A percentile compares a stretch with the other conserved stretches of the same genome.
Conservation (phyloP, 208 protist species). For the Kentomonas sorsogonicus region DNA sequence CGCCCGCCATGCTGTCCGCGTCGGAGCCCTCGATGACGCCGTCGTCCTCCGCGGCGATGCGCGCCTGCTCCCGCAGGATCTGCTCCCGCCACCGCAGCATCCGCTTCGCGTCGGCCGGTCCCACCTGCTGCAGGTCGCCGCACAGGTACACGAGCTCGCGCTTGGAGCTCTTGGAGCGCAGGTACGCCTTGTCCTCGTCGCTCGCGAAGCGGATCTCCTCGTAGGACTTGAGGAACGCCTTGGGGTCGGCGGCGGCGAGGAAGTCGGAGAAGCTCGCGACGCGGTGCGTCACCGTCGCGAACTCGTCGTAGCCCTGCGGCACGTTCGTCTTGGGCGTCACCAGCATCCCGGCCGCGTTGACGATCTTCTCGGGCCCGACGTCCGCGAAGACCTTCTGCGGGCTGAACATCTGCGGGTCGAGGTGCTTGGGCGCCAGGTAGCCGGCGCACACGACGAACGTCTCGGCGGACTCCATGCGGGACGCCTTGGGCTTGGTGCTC, state of each 20-base stretch:
- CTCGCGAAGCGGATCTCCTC: slow-evolving; percentile 88
- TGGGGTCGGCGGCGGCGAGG: slow-evolving; percentile 82
- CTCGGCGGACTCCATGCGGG: slow-evolving; percentile 97
- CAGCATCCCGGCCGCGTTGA: slow-evolving; percentile 60
- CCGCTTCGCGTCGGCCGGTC: slow-evolving; percentile 89
- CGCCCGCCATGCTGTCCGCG: slow-evolving; percentile 12
- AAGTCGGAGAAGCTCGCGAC: slow-evolving; percentile 87
- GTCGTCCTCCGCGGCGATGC: slow-evolving; percentile 13
- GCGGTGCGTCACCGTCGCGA: slow-evolving; percentile 71
- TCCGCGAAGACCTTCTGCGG: slow-evolving; percentile 94
- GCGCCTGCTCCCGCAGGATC: slow-evolving; percentile 62
- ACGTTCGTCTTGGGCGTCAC: slow-evolving; percentile 75
- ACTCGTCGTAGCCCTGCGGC: slow-evolving; percentile 90
- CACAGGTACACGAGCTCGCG: slow-evolving; percentile 90
- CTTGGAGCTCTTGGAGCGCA: slow-evolving; percentile 80
- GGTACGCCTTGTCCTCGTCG: slow-evolving; percentile 71
- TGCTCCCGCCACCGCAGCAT: slow-evolving; percentile 94
- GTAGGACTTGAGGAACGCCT: slow-evolving; percentile 79
- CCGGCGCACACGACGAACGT: slow-evolving; percentile 98
- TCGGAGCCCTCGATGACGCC: slow-evolving; percentile 26
- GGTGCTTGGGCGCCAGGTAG: slow-evolving; percentile 93
- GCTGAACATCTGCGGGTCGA: slow-evolving; percentile 96
- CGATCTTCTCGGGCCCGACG: slow-evolving; percentile 86
- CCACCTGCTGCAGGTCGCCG: slow-evolving; percentile 92
- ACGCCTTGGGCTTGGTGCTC: slow-evolving; percentile 97